A percentile compares a stretch with the other conserved stretches of the same genome.
Conservation (phyloP, 257 asterid genomes). For the Haberlea rhodopensis region DNA sequence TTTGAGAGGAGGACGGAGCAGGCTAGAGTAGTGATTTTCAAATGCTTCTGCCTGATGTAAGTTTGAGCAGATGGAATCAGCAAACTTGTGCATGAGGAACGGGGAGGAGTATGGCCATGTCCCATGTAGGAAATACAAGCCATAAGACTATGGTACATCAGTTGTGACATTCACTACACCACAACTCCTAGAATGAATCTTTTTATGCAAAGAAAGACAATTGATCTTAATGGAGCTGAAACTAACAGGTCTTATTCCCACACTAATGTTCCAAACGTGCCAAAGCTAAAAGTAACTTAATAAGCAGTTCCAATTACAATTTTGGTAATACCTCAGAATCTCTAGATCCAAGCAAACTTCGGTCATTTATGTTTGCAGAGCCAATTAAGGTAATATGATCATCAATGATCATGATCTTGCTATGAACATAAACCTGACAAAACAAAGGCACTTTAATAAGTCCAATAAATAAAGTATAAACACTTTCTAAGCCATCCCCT, state of each 20-base stretch:
- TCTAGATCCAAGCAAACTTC: slow-evolving; percentile 97
- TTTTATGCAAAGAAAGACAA: neutral
- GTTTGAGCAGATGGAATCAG: too few species aligned
- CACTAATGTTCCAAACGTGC: neutral
- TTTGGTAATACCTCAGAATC: slow-evolving; percentile 78
- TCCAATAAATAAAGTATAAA: neutral
- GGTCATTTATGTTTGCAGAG: slow-evolving; percentile 86
- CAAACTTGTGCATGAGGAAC: too few species aligned
- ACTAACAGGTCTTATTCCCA: neutral
- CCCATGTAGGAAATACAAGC: too few species aligned
- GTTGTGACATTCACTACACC: neutral
- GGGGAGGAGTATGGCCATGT: too few species aligned
- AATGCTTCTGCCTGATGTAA: too few species aligned
- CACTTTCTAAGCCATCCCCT: neutral
- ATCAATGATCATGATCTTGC: slow-evolving; percentile 95
- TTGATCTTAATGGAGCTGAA: neutral
- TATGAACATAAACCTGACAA: slow-evolving; percentile 83
- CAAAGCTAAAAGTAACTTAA: neutral
- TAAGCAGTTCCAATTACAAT: slow-evolving; percentile 13
- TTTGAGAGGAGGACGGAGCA: neutral
- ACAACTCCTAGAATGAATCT: neutral
- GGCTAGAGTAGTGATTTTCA: neutral
- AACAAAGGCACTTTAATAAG: slow-evolving; percentile 7
- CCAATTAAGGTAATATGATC: slow-evolving; percentile 73
- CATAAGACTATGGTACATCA: too few species aligned